These are phyloP conservation scores for Brassica juncea DNA, from an alignment of 345 rosid species.

Conservation along the genomic window DNA sequence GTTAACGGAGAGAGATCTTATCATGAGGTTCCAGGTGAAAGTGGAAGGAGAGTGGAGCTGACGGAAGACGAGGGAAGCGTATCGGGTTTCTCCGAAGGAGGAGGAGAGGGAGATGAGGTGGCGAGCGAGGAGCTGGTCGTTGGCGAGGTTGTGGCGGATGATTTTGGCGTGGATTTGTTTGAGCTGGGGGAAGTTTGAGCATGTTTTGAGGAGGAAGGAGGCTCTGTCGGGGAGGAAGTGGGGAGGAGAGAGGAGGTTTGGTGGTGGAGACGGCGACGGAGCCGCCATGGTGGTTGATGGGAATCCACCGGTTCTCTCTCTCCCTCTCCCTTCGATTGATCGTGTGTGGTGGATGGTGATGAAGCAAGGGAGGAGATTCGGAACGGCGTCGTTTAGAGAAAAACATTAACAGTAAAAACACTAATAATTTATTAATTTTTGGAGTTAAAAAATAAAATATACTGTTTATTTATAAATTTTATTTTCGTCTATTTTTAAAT, in stretches of 20 bases:
- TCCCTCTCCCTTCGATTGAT: slow-evolving; percentile 9
- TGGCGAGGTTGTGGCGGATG: slow-evolving; percentile 49
- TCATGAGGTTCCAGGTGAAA: slow-evolving; percentile 78
- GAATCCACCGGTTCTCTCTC: slow-evolving; percentile 3
- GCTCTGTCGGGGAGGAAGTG: slow-evolving; percentile 50
- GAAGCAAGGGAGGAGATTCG: not conserved
- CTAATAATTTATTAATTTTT: not conserved
- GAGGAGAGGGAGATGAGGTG: slow-evolving; percentile 56
- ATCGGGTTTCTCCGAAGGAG: slow-evolving; percentile 44
- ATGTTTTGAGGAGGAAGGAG: slow-evolving; percentile 44
- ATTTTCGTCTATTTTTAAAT: not conserved
- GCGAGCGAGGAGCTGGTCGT: slow-evolving; percentile 59
- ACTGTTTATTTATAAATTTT: too few species aligned
- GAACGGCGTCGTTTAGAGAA: not conserved
- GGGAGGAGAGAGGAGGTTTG: slow-evolving; percentile 28
- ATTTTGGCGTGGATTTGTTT: slow-evolving; percentile 61
- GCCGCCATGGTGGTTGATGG: slow-evolving; percentile 38
- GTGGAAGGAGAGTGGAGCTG: slow-evolving; percentile 46
- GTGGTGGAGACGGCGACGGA: slow-evolving; percentile 30
- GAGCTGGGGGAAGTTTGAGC: slow-evolving; percentile 52
- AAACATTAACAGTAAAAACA: not conserved
- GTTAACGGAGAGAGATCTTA: slow-evolving; percentile 50
- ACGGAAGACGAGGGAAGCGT: slow-evolving; percentile 57
- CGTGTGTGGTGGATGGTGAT: slow-evolving; percentile 39
- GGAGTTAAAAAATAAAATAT: too few species aligned